Evolutionary conservation across 352 stramenopile species (phyloP).

Genomic region (Thalassiosira oceanica): DNA sequence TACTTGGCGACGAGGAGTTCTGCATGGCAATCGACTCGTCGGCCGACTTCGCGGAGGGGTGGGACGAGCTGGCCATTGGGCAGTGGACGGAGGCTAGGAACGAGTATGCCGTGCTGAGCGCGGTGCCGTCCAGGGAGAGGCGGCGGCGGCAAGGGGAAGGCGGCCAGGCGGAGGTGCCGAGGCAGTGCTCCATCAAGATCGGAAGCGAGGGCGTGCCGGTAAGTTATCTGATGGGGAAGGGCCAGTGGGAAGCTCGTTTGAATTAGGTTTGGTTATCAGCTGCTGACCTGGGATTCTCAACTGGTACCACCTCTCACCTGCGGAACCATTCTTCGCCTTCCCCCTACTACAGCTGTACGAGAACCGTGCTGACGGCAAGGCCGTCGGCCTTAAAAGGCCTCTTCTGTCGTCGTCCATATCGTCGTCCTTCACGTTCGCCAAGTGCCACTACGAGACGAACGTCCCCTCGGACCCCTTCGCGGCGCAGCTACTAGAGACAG

Average conservation of each 20-base stretch:
- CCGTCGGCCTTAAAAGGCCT: conserved; percentile 59
- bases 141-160: conserved; percentile 36
- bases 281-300: too few relatives aligned
- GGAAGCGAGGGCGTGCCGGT: conserved; percentile 57
- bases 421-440: conserved; percentile 80
- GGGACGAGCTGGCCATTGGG: conserved; percentile 67
- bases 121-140: conserved; percentile 54
- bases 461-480: conserved; percentile 81
- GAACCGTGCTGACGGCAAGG: conserved; percentile 65
- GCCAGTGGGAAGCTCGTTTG: too few relatives aligned
- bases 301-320: too few relatives aligned
- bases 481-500: conserved; percentile 75
- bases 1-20: conserved; percentile 84
- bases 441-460: conserved; percentile 83
- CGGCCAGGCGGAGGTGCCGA: conserved; percentile 42
- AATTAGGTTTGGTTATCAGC: too few relatives aligned
- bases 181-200: conserved; percentile 67
- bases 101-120: conserved; percentile 83
- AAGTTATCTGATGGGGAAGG: too few relatives aligned
- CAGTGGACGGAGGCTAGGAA: conserved; percentile 78
- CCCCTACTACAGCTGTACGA: too few relatives aligned
- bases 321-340: too few relatives aligned
- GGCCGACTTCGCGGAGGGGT: conserved; percentile 70
- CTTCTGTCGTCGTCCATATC: conserved; percentile 74
- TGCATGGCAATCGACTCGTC: conserved; percentile 84